These are phyloP conservation scores for Lanzia echinophila DNA, from an alignment of 2,329 filamentous ascomycete species.

Conservation along the genomic window DNA sequence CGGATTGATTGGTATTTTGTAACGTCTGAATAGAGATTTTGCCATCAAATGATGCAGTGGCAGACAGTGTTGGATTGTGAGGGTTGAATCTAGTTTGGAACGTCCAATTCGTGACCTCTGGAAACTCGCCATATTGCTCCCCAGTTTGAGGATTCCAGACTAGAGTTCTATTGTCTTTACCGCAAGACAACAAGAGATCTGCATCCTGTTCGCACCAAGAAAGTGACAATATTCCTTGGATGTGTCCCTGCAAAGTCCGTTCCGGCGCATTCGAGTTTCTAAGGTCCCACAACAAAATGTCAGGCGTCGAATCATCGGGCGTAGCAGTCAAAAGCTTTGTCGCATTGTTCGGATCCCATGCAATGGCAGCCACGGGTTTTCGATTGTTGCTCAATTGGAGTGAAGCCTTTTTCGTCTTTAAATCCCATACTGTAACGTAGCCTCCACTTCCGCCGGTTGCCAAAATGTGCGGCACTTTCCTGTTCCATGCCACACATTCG, in stretches of 20 bases:
- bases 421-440: conserved; percentile 96
- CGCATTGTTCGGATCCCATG: conserved; percentile 93
- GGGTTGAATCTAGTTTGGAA: conserved; percentile 95
- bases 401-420: conserved; percentile 96
- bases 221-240: conserved; percentile 85
- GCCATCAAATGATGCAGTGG: conserved; percentile 94
- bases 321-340: conserved; percentile 93
- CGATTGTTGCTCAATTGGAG: conserved; percentile 89
- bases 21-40: conserved; percentile 91
- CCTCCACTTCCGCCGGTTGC: conserved; percentile 89
- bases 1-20: conserved; percentile 81
- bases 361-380: conserved; percentile 90
- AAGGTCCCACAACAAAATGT: conserved; percentile 90
- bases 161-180: conserved; percentile 92
- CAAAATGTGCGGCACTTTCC: conserved; percentile 92
- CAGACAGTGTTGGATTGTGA: conserved; percentile 83
- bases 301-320: conserved; percentile 77
- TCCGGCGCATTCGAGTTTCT: conserved; percentile 95
- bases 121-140: conserved; percentile 82
- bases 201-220: conserved; percentile 94
- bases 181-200: conserved; percentile 82
- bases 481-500: conserved; percentile 97
- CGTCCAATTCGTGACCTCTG: conserved; percentile 98
- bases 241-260: conserved; percentile 80
- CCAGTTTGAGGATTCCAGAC: conserved; percentile 96